phyloP scores from a whole-genome alignment of 2,329 filamentous ascomycete genomes.

The Penicillium sp. region DNA sequence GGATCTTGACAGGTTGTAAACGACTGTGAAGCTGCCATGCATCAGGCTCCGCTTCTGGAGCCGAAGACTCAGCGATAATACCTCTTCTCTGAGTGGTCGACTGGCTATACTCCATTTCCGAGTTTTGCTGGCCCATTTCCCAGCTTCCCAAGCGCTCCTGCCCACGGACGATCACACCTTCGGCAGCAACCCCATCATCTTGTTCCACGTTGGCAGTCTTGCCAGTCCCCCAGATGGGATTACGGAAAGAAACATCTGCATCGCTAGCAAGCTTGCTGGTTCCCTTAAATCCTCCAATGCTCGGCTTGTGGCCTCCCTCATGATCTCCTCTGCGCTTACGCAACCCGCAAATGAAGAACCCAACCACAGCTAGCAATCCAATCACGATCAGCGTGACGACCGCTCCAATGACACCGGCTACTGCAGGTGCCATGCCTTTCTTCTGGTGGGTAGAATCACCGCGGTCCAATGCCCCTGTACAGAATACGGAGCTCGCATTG shows the following conservation, averaged over 20 bases:
- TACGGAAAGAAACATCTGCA: slow-evolving; percentile 49
- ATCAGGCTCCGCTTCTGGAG: slow-evolving; percentile 35
- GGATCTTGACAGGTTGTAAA: slow-evolving; percentile 46
- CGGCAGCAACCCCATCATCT: slow-evolving; percentile 16
- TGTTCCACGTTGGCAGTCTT: slow-evolving; percentile 34
- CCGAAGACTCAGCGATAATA: neutral
- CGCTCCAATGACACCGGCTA: slow-evolving; percentile 60
- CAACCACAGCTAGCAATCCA: slow-evolving; percentile 42
- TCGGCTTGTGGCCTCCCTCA: slow-evolving; percentile 31
- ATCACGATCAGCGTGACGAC: slow-evolving; percentile 52
- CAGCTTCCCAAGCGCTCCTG: slow-evolving; percentile 60
- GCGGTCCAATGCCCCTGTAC: slow-evolving; percentile 41
- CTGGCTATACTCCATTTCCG: slow-evolving; percentile 16
- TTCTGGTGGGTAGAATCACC: slow-evolving; percentile 7
- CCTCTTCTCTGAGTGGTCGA: neutral
- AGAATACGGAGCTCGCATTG: slow-evolving; percentile 51
- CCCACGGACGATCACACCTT: slow-evolving; percentile 31
- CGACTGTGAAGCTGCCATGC: slow-evolving; percentile 39
- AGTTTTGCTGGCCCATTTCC: slow-evolving; percentile 51
- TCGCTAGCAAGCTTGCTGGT: slow-evolving; percentile 56
- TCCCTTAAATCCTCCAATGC: slow-evolving; percentile 59
- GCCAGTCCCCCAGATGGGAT: slow-evolving; percentile 42
- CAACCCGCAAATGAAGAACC: slow-evolving; percentile 47
- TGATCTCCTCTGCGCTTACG: slow-evolving; percentile 38
- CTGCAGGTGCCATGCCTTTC: slow-evolving; percentile 41